Evolutionary conservation across 2,329 filamentous ascomycete species (phyloP), one percentile per base, ranked within the genome.

Genomic region (Diaporthe vaccinii): DNA sequence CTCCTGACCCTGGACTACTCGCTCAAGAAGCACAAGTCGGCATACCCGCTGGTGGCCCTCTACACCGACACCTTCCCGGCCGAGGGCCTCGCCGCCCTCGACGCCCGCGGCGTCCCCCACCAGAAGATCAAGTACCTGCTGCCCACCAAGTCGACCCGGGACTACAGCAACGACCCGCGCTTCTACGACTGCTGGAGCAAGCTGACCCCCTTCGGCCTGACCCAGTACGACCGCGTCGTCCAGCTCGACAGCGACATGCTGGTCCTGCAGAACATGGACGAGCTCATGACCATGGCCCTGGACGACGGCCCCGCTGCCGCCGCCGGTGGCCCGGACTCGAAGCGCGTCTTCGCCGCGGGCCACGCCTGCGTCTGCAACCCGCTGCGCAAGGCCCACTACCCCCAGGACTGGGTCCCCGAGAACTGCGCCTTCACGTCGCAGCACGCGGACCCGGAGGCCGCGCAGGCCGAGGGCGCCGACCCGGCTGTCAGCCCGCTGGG

Each of bases 111-210:
- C 70, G 96, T 98, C 78, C 87, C 91, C 39, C 90, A 90, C 75
- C 91, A 93, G 83, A 90, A 88, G 79, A 92, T 97, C 79, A 90
- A 92, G 67, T 94, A 94, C 83, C 89, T 98, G 53, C 86, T 94
- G 15, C 94, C 95, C 2, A 89, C 89, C 3, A 84, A 87, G 46
- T 82, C 86, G 69, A 92, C 91, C 76, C 85, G 84, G 77, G 92
- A 94, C 84, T 97, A 92, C 86, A 89, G 87, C 80, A 90, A 93
- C 76, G 95, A 98, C 83, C 92, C 93, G 68, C 92, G 95, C 79
- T 98, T 98, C 88, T 93, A 95, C 84, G 94, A 97, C 84, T 95
- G 93, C 88, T 98, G 95, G 95, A 94, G 90, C 84, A 98, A 98
- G 85, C 90, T 98, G 39, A 90, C 92, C 22, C 91, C 93, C 8